These are phyloP conservation scores for Dittrichia graveolens DNA, from an alignment of 129 eudicot species.

Conservation along the genomic window DNA sequence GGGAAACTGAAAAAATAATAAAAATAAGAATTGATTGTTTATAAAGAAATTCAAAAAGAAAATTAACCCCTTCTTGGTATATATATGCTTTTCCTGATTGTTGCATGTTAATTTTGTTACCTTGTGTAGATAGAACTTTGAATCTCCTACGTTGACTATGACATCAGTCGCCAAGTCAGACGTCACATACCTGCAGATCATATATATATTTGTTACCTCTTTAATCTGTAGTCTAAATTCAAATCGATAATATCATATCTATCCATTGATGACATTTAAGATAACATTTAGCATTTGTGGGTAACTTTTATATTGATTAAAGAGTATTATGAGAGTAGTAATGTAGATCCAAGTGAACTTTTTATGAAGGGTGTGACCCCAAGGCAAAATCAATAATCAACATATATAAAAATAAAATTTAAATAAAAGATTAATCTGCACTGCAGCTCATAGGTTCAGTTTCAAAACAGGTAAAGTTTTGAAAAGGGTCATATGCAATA, in stretches of 20 bases:
- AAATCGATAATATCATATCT: slow-evolving; percentile 2
- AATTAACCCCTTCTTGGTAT: background rate
- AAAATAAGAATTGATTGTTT: background rate
- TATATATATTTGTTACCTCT: slow-evolving; percentile 3
- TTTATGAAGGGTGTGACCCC: too few species aligned
- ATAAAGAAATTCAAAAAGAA: slow-evolving; percentile 12
- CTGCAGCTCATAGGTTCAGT: background rate
- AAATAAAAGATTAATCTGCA: background rate
- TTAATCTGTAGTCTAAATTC: background rate
- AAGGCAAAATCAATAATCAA: background rate
- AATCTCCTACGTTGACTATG: slow-evolving; percentile 67
- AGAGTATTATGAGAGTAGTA: background rate
- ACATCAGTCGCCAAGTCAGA: slow-evolving; percentile 81
- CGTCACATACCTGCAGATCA: slow-evolving; percentile 70
- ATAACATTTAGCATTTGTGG: background rate
- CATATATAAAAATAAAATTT: background rate
- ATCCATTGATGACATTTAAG: background rate
- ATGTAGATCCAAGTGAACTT: slow-evolving; percentile 8
- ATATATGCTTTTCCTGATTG: too few species aligned
- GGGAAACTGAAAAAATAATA: slow-evolving; percentile 65
- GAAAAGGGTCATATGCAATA: background rate
- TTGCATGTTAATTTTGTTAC: too few species aligned
- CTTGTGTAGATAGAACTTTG: slow-evolving; percentile 90
- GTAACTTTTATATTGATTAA: background rate
- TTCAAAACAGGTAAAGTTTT: too few species aligned